Evolutionary conservation across 192 early-diverging fungal species (phyloP).

Genomic region (Glomus cerebriforme): DNA sequence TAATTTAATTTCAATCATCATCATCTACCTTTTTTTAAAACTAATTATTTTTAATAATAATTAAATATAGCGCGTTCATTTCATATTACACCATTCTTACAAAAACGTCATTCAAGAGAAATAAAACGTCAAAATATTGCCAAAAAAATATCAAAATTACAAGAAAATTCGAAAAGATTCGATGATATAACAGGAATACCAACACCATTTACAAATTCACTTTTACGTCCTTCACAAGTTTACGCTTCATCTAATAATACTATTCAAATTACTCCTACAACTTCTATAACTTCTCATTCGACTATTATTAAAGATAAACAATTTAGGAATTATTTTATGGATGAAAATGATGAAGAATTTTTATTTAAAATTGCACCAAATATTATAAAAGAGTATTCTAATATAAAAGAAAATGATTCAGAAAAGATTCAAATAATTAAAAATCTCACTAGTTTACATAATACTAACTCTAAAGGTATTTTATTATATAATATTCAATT

Average conservation of each 20-base stretch:
- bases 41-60: background rate
- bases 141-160: constrained; percentile 37
- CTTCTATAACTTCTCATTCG: background rate
- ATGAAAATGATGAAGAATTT: constrained; percentile 45
- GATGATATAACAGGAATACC: constrained; percentile 43
- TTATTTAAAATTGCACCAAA: constrained; percentile 51
- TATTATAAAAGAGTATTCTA: constrained; percentile 34
- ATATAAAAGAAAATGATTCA: constrained; percentile 41
- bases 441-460: constrained; percentile 79
- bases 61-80: constrained; percentile 1
- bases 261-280: too few species aligned
- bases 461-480: constrained; percentile 75
- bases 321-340: constrained; percentile 44
- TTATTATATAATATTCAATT: constrained; percentile 73
- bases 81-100: background rate
- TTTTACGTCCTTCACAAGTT: constrained; percentile 37
- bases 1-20: too few species aligned
- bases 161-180: constrained; percentile 33
- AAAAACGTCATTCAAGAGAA: constrained; percentile 12
- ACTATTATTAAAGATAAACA: constrained; percentile 18
- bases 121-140: constrained; percentile 40
- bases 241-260: constrained; percentile 38
- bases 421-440: constrained; percentile 64
- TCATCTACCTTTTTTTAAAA: background rate
- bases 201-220: constrained; percentile 42